A percentile compares a stretch with the other conserved stretches of the same genome.
Conservation (phyloP, 2,329 filamentous ascomycete species). For the Drechslera avenae region DNA sequence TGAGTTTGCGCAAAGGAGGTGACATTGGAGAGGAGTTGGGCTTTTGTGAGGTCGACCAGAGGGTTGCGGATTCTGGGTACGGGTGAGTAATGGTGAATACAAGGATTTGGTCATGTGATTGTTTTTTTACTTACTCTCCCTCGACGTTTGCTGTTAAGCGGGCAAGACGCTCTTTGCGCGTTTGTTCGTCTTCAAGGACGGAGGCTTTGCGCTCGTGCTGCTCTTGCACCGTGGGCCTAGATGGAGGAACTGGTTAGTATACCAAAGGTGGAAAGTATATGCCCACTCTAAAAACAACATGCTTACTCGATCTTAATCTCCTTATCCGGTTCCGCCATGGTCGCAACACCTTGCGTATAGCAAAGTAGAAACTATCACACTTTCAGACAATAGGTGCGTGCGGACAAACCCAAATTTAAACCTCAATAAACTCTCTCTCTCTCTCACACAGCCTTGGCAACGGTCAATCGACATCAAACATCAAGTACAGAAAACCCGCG, state of each 20-base stretch:
- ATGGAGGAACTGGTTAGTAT: conserved; percentile 6
- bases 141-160: conserved; percentile 36
- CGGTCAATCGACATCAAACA: no score
- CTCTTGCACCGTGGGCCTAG: conserved; percentile 20
- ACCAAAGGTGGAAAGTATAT: not conserved
- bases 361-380: not conserved
- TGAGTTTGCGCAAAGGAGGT: conserved; percentile 66
- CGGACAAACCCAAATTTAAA: no score
- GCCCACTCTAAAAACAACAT: not conserved
- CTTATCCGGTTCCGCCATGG: conserved; percentile 21
- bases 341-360: not conserved
- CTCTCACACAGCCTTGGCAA: no score
- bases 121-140: conserved; percentile 45
- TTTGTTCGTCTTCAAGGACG: conserved; percentile 28
- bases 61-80: conserved; percentile 59
- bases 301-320: conserved; percentile 27
- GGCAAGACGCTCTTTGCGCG: conserved; percentile 31
- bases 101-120: no score
- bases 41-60: conserved; percentile 60
- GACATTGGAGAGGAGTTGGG: conserved; percentile 61
- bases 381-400: no score
- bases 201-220: conserved; percentile 31
- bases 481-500: no score
- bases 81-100: conserved; percentile 4
- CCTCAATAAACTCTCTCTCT: no score